A percentile compares a stretch with the other conserved stretches of the same genome.
phyloP scores from a whole-genome alignment of 495 filamentous ascomycete genomes.

The Xylaria telfairii region DNA sequence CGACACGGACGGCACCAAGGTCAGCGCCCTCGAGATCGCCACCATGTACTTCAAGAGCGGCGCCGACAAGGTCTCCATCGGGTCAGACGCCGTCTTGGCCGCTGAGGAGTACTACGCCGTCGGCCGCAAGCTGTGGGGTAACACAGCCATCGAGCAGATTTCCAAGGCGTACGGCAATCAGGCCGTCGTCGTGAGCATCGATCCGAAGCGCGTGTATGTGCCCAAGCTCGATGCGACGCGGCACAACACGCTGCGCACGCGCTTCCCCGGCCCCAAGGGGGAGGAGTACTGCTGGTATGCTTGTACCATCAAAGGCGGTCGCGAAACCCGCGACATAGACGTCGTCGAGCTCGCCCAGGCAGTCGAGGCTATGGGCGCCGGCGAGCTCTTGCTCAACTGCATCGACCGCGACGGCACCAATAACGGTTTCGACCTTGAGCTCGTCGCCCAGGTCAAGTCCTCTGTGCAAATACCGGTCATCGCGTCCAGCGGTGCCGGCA shows the following conservation, averaged over 20 bases:
- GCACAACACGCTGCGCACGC: slow-evolving; percentile 79
- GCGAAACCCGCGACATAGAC: slow-evolving; percentile 89
- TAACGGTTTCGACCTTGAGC: slow-evolving; percentile 91
- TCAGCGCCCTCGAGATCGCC: slow-evolving; percentile 88
- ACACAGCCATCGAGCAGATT: slow-evolving; percentile 93
- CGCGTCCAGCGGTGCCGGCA: slow-evolving; percentile 91
- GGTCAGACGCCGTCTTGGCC: slow-evolving; percentile 89
- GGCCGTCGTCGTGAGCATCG: slow-evolving; percentile 94
- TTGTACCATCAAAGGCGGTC: slow-evolving; percentile 93
- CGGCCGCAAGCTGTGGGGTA: slow-evolving; percentile 71
- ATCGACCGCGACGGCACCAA: slow-evolving; percentile 98
- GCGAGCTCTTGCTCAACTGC: slow-evolving; percentile 94
- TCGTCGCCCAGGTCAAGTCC: slow-evolving; percentile 84
- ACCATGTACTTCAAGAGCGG: slow-evolving; percentile 97
- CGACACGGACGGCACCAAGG: slow-evolving; percentile 85
- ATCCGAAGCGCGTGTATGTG: slow-evolving; percentile 91
- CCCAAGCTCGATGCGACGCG: slow-evolving; percentile 70
- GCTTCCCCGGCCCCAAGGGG: slow-evolving; percentile 71
- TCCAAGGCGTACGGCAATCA: slow-evolving; percentile 94
- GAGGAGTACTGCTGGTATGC: slow-evolving; percentile 95
- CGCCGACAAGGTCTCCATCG: slow-evolving; percentile 98
- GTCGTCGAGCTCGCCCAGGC: slow-evolving; percentile 85
- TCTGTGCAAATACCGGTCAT: slow-evolving; percentile 91
- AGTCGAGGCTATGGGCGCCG: slow-evolving; percentile 94
- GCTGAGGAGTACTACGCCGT: slow-evolving; percentile 84